A percentile compares a stretch with the other conserved stretches of the same genome.
phyloP scores from a whole-genome alignment of 164 flowering plant species.

The Vitis rupestris region DNA sequence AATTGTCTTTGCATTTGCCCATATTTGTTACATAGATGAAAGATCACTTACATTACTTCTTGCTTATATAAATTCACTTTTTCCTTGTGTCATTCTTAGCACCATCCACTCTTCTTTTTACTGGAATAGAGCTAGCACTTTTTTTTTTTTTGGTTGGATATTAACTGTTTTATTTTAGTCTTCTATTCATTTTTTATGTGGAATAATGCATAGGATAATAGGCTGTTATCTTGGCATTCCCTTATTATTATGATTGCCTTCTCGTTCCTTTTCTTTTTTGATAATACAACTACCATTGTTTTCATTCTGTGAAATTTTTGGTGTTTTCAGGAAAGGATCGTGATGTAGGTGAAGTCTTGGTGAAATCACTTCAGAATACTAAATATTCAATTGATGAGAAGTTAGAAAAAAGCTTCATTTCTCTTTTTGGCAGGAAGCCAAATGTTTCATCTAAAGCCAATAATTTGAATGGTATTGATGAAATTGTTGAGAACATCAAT shows the following conservation, averaged over 20 bases:
- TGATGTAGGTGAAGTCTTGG: conserved; percentile 83
- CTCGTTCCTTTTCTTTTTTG: not conserved
- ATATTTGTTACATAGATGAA: not conserved
- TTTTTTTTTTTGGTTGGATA: not conserved
- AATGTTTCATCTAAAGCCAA: conserved; percentile 28
- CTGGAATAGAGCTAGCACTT: not conserved
- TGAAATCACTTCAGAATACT: conserved; percentile 77
- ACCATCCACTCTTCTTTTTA: not conserved
- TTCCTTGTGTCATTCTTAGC: not conserved
- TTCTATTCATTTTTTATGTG: not conserved
- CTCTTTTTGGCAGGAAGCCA: conserved; percentile 50
- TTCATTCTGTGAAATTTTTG: not conserved
- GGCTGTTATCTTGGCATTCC: too few species aligned
- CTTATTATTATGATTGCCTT: too few species aligned
- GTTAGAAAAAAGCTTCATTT: conserved; percentile 65
- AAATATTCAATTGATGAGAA: conserved; percentile 87
- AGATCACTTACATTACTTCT: not conserved
- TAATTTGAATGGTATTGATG: conserved; percentile 24
- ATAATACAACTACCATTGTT: not conserved
- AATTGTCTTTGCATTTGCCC: not conserved
- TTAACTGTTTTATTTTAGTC: too few species aligned
- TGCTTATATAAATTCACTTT: not conserved
- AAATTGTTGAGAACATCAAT: conserved; percentile 11
- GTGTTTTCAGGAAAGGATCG: conserved; percentile 53
- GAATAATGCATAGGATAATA: not conserved